A percentile compares a stretch with the other conserved stretches of the same genome.
Evolutionary conservation across 495 filamentous ascomycete species (phyloP).

Genomic region (Annulohypoxylon bovei): DNA sequence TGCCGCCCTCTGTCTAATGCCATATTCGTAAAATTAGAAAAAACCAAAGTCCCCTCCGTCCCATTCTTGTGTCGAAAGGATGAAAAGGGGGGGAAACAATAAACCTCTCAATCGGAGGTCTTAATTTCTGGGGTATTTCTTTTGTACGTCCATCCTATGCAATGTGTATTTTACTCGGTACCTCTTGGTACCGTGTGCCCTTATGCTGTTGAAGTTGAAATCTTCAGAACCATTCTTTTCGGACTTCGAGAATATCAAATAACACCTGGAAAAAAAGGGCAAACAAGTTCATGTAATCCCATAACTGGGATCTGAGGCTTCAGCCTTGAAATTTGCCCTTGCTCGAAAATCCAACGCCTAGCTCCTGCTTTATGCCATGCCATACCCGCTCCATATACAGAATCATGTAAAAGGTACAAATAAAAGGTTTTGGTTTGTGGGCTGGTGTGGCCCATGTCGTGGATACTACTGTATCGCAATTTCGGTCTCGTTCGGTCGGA

Average conservation of each 20-base stretch:
- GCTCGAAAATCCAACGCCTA: slow-evolving; percentile 47
- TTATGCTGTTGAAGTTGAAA: slow-evolving; percentile 36
- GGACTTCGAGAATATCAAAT: slow-evolving; percentile 18
- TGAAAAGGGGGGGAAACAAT: neutral
- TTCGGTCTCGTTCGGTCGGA: slow-evolving; percentile 49
- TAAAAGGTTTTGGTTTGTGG: slow-evolving; percentile 37
- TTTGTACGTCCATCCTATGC: slow-evolving; percentile 48
- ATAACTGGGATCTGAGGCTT: slow-evolving; percentile 1
- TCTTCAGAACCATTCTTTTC: slow-evolving; percentile 37
- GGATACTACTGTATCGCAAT: slow-evolving; percentile 34
- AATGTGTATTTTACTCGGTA: slow-evolving; percentile 39
- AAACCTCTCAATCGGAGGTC: slow-evolving; percentile 4
- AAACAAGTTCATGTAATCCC: slow-evolving; percentile 15
- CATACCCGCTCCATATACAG: slow-evolving; percentile 49
- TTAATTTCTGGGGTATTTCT: slow-evolving; percentile 18
- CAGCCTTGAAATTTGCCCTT: slow-evolving; percentile 8
- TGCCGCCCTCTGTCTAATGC: slow-evolving; percentile 44
- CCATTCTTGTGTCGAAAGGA: neutral
- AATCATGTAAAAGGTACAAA: slow-evolving; percentile 44
- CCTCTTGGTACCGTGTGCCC: slow-evolving; percentile 39
- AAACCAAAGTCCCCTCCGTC: slow-evolving; percentile 1
- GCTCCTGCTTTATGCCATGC: slow-evolving; percentile 46
- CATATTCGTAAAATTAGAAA: slow-evolving; percentile 14
- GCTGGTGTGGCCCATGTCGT: slow-evolving; percentile 42
- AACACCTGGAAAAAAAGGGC: slow-evolving; percentile 25